Evolutionary conservation across 768 basidiomycete species (phyloP), one percentile per base, ranked within the genome.

Genomic region (Hemileccinum rubropunctum): DNA sequence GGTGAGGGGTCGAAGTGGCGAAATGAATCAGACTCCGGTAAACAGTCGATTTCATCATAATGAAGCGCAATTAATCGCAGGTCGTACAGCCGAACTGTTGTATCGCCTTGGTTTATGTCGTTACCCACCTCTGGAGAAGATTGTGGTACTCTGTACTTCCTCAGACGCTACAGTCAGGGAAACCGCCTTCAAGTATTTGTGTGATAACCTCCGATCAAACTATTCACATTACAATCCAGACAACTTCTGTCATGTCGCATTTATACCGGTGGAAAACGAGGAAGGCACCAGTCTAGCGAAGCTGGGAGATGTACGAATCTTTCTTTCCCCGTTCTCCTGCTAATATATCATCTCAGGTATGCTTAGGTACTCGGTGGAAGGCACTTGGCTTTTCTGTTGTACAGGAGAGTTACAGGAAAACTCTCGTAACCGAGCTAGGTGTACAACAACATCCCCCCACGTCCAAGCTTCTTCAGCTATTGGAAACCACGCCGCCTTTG

Each of bases 141-240:
- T 95, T 7, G 72, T 97, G 4, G 64, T 76, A 28, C 73, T 95
- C 4, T 91, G 90, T 32, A 76, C 86, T 2, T 75, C 75, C 26
- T 48, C 71, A 2, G 75, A 84, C 57, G 47, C 68, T 5, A 60
- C 76, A 58, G 63, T 78, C 21, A 80, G 80, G 17, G 58, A 71
- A 6, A 65, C 71, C 14, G 91, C 91, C 1, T 71, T 95, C 37
- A 80, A 81, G 47, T 97, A 94, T 68, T 77, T 95, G 28, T 65
- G 94, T 41, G 82, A 88, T 45, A 86, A 95, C 60, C 72, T 84
- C n/a, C 58, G 69, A 3, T 74, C 72, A 1, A 75, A 76, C 43
- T 93, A 88, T 60, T 57, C 66, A 3, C 68, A 77, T 34, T 86
- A 86, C 54, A 71, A 80, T 38, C 73, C 78, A 7, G 59, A 69